Conservation (phyloP, 495 filamentous ascomycete species). For the Talaromyces proteolyticus region DNA sequence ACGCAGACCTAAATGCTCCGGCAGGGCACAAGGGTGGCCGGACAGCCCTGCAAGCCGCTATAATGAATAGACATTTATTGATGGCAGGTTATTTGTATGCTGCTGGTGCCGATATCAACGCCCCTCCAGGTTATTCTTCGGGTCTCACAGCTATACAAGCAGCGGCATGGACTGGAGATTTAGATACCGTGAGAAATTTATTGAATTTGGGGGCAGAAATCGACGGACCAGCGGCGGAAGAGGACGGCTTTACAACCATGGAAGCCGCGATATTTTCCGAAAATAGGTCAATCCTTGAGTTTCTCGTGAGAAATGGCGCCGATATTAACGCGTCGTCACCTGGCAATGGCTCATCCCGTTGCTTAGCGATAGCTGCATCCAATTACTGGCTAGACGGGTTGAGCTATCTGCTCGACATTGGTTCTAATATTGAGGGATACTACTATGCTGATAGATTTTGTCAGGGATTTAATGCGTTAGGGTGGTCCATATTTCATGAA, state of each 20-base stretch:
- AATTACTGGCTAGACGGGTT: constrained; percentile 4
- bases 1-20: constrained; percentile 21
- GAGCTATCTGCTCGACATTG: constrained; percentile 9
- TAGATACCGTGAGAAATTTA: constrained; percentile 4
- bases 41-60: constrained; percentile 23
- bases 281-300: constrained; percentile 4
- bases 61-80: constrained; percentile 12
- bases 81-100: constrained; percentile 7
- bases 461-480: not conserved
- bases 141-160: constrained; percentile 20
- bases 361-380: constrained; percentile 1
- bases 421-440: constrained; percentile 7
- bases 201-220: constrained; percentile 5
- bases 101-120: constrained; percentile 18
- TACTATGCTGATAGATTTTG: not conserved
- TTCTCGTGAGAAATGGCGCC: constrained; percentile 11
- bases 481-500: not conserved
- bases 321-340: constrained; percentile 3
- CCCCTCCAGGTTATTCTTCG: constrained; percentile 4
- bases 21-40: constrained; percentile 12
- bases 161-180: constrained; percentile 2
- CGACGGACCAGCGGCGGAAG: constrained; percentile 18
- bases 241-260: constrained; percentile 21
- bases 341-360: not conserved
- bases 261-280: constrained; percentile 5